phyloP scores from a whole-genome alignment of 164 flowering plant species.

The Litsea cubeba region DNA sequence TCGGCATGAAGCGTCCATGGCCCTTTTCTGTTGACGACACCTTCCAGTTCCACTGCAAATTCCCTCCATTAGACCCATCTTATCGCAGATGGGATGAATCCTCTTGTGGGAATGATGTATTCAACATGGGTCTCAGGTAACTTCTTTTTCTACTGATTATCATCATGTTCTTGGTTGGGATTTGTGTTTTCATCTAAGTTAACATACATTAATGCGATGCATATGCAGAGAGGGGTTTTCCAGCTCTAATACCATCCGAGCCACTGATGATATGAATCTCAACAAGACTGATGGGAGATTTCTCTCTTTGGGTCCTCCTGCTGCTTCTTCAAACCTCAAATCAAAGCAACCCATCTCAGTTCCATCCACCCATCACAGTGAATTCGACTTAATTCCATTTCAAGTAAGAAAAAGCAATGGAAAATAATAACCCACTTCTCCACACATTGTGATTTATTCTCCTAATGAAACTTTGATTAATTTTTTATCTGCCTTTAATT shows the following conservation, averaged over 20 bases:
- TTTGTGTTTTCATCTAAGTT: background rate
- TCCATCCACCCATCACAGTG: background rate
- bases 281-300: slow-evolving; percentile 12
- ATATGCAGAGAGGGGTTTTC: slow-evolving; percentile 3
- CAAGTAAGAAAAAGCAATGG: slow-evolving; percentile 6
- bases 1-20: slow-evolving; percentile 63
- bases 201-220: too few species aligned
- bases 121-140: slow-evolving; percentile 3
- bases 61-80: background rate
- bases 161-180: background rate
- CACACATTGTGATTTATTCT: background rate
- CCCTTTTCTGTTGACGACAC: slow-evolving; percentile 32
- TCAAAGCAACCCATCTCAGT: slow-evolving; percentile 6
- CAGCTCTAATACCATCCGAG: background rate
- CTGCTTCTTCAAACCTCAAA: slow-evolving; percentile 8
- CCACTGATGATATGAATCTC: slow-evolving; percentile 3
- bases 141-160: background rate
- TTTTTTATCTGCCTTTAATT: background rate
- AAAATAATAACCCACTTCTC: background rate
- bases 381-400: background rate
- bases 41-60: slow-evolving; percentile 33
- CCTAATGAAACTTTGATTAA: background rate
- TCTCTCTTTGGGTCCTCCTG: slow-evolving; percentile 24
- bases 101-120: background rate
- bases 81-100: slow-evolving; percentile 2